phyloP scores from a whole-genome alignment of 2,329 filamentous ascomycete species.

The Xylaria sp. region DNA sequence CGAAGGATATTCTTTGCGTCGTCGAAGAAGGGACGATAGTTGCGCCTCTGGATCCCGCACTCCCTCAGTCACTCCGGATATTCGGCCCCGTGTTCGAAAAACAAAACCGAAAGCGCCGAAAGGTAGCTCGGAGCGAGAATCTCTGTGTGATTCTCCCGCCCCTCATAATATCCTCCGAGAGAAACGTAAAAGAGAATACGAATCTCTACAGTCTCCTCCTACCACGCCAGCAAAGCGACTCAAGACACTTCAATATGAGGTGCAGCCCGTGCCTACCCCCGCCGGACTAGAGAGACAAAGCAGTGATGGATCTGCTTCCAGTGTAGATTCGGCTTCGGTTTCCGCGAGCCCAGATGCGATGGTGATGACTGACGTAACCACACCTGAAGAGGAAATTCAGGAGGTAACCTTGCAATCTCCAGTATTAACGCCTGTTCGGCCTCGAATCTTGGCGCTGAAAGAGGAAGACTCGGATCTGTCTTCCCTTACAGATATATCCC shows the following conservation, averaged over 20 bases:
- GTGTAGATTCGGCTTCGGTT: slow-evolving; percentile 49
- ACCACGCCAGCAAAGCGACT: slow-evolving; percentile 65
- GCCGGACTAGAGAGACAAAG: slow-evolving; percentile 53
- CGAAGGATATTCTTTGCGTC: slow-evolving; percentile 67
- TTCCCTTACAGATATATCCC: slow-evolving; percentile 42
- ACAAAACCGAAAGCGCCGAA: slow-evolving; percentile 51
- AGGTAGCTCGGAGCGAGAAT: slow-evolving; percentile 51
- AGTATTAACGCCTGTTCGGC: slow-evolving; percentile 49
- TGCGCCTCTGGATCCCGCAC: slow-evolving; percentile 64
- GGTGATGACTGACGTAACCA: slow-evolving; percentile 59
- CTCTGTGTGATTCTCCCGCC: slow-evolving; percentile 51
- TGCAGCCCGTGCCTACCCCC: slow-evolving; percentile 46
- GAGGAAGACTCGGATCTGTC: slow-evolving; percentile 49
- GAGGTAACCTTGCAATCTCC: slow-evolving; percentile 53
- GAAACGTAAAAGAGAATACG: slow-evolving; percentile 58
- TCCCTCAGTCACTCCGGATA: slow-evolving; percentile 66
- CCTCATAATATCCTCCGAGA: slow-evolving; percentile 44
- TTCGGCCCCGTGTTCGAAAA: slow-evolving; percentile 63
- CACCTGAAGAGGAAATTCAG: slow-evolving; percentile 61
- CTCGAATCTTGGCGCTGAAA: slow-evolving; percentile 46
- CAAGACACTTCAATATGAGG: slow-evolving; percentile 52
- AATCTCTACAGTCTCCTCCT: slow-evolving; percentile 63
- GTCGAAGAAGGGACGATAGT: slow-evolving; percentile 63
- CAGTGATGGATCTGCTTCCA: slow-evolving; percentile 51
- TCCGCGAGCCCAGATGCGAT: slow-evolving; percentile 48